Evolutionary conservation across 2,329 filamentous ascomycete species (phyloP).

Genomic region (Monosporascus ibericus): DNA sequence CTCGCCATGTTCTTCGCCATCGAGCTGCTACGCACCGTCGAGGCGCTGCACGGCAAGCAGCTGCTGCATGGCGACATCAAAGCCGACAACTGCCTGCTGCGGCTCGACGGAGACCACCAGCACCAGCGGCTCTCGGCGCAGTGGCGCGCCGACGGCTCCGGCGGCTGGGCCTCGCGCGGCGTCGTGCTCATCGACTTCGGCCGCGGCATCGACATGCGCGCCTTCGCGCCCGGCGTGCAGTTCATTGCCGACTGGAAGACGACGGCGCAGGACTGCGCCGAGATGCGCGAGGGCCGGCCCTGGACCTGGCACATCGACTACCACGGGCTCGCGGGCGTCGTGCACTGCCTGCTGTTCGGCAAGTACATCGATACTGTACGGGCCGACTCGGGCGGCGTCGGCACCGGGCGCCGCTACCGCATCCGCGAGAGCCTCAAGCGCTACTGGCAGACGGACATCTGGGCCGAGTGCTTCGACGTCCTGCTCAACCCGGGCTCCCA

Average conservation of each 20-base stretch:
- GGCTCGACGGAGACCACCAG: conserved; percentile 54
- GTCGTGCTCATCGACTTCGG: conserved; percentile 91
- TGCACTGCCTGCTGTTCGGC: conserved; percentile 87
- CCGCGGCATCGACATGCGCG: conserved; percentile 86
- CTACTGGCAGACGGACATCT: conserved; percentile 95
- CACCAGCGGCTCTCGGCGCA: conserved; percentile 45
- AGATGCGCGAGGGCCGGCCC: conserved; percentile 88
- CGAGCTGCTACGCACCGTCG: conserved; percentile 84
- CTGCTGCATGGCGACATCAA: conserved; percentile 93
- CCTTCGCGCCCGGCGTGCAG: conserved; percentile 68
- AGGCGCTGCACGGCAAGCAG: conserved; percentile 72
- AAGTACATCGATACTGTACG: conserved; percentile 83
- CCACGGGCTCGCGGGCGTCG: conserved; percentile 80
- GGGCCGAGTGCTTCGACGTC: conserved; percentile 76
- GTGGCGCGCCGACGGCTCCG: conserved; percentile 67
- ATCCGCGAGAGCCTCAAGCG: conserved; percentile 81
- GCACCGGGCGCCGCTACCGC: conserved; percentile 63
- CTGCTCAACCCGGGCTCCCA: conserved; percentile 74
- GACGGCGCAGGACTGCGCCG: conserved; percentile 78
- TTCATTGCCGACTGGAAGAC: conserved; percentile 98
- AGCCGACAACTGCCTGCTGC: conserved; percentile 88
- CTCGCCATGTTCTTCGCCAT: conserved; percentile 94
- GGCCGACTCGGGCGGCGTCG: conserved; percentile 47
- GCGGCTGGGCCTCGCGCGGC: conserved; percentile 76
- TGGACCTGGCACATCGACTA: conserved; percentile 99